Base-by-base conservation (phyloP, 495 filamentous ascomycete genomes). In the Staphylotrichum longicolle region DNA sequence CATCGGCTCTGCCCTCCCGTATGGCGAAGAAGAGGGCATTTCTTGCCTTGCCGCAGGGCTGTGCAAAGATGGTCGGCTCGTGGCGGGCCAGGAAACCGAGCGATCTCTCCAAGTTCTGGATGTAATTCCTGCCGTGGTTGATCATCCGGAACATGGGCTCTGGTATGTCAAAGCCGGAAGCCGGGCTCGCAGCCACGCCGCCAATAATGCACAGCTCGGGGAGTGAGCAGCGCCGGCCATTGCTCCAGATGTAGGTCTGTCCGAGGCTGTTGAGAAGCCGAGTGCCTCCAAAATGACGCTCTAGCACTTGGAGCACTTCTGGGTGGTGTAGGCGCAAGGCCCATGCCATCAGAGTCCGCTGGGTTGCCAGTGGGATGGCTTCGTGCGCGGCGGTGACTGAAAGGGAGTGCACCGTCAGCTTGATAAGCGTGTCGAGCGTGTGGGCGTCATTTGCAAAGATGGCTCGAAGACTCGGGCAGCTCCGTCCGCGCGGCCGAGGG, bases 1-100 rank as follows among this genome's bases (percentile, higher is more conserved):
- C 47, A 33, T 50, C 47, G 7, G 7, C 5, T 32, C 27, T 32
- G 47, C 47, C 47, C 27, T 50, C 27, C 47, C 27, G 47, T 32
- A 50, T 50, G 47, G 47, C 47, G 47, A 33, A 50, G 11, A 50
- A 50, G 7, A 50, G 47, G 5, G 47, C 27, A 27, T 50, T 50
- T 27, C 47, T 32, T 5, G 47, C 27, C 20, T 27, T 27, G 47
- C 30, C 47, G 47, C 47, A 50, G 7, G 47, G 47, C 11, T 4
- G 4, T 4, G 20, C 47, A 32, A 50, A 33, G 27, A 33, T 11
- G 27, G 7, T 4, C 27, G 47, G 47, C 20, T 27, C 47, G 47
- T 11, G 47, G 7, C 7, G 27, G 15, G 7, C 7, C 1, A 50
- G 47, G 27, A 50, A 50, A 2, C 27, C 47, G 27, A 50, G 47